Percentiles rank a stretch among this genome's conserved stretches.
phyloP scores from a whole-genome alignment of 805 yeast species.

The Candida fluviatilis region DNA sequence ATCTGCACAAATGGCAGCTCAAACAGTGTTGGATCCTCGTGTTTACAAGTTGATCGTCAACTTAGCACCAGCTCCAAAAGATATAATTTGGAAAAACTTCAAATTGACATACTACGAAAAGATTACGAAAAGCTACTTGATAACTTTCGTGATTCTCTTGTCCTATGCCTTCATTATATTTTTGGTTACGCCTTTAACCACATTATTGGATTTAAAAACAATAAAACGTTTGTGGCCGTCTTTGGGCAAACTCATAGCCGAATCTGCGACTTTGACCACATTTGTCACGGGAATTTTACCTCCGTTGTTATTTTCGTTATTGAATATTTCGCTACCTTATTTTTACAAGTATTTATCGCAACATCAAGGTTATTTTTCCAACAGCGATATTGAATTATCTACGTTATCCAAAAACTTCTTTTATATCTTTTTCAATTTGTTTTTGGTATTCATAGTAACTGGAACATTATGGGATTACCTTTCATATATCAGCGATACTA shows the following conservation, averaged over 20 bases:
- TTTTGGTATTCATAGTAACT: constrained; percentile 56
- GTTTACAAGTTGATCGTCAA: constrained; percentile 77
- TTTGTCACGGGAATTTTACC: constrained; percentile 61
- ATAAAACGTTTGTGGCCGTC: constrained; percentile 57
- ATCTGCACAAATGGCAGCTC: constrained; percentile 94
- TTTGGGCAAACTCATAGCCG: constrained; percentile 48
- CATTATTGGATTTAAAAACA: constrained; percentile 52
- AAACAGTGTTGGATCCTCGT: constrained; percentile 87
- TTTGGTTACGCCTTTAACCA: constrained; percentile 53
- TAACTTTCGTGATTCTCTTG: constrained; percentile 42
- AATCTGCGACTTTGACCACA: constrained; percentile 49
- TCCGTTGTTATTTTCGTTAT: constrained; percentile 52
- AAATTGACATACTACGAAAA: constrained; percentile 36
- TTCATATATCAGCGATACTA: constrained; percentile 68
- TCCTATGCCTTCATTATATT: constrained; percentile 51
- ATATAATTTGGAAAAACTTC: constrained; percentile 44
- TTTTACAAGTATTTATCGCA: constrained; percentile 48
- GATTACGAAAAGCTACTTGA: constrained; percentile 34
- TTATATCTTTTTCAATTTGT: constrained; percentile 57
- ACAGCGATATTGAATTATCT: constrained; percentile 56
- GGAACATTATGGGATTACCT: constrained; percentile 61
- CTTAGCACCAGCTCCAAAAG: constrained; percentile 73
- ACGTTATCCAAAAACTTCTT: constrained; percentile 56
- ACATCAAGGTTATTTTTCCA: constrained; percentile 50
- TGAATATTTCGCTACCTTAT: constrained; percentile 52